Evolutionary conservation across 768 basidiomycete genomes (phyloP), one percentile per base, ranked within the genome.

Genomic region (Amanita pseudoporphyria): DNA sequence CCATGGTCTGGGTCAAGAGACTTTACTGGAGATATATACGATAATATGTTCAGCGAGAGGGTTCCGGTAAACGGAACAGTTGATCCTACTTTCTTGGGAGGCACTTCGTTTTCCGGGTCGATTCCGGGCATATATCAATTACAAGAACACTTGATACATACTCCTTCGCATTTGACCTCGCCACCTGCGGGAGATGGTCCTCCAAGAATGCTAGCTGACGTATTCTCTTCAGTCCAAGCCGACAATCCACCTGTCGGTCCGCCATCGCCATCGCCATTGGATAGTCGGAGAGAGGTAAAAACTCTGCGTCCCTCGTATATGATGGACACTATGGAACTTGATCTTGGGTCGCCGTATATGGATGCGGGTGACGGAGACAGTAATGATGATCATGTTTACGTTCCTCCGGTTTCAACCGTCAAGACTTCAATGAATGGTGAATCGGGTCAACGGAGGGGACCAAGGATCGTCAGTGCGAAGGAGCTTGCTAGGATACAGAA

Each of bases 241-340:
- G n/a, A n/a, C n/a, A n/a, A n/a, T n/a, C n/a, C n/a, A n/a, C n/a
- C n/a, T n/a, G n/a, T n/a, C n/a, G n/a, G n/a, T n/a, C n/a, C n/a
- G n/a, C n/a, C n/a, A n/a, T 40, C 19, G 6, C 33, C 5, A 3
- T 6, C n/a, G 30, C 7, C 22, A 7, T 13, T 30, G 16, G 9
- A 2, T 18, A 14, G 31, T 24, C 47, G 37, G 2, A 38, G 48
- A 28, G 18, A 35, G 13, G 32, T 28, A 10, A 48, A 37, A 21
- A 31, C 30, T 6, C 54, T 47, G 12, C 54, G 46, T 14, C n/a
- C 47, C 16, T 49, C 42, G 19, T 54, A 47, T 30, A 58, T 58
- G 58, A 33, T 57, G 16, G 45, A 53, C 12, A 54, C 45, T 1
- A 48, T 14, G 1, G 58, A 58, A 18, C 47, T 58, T 1, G 21